Evolutionary conservation across 371 early-diverging fungal genomes (phyloP).

Genomic region (Mortierella sp.): DNA sequence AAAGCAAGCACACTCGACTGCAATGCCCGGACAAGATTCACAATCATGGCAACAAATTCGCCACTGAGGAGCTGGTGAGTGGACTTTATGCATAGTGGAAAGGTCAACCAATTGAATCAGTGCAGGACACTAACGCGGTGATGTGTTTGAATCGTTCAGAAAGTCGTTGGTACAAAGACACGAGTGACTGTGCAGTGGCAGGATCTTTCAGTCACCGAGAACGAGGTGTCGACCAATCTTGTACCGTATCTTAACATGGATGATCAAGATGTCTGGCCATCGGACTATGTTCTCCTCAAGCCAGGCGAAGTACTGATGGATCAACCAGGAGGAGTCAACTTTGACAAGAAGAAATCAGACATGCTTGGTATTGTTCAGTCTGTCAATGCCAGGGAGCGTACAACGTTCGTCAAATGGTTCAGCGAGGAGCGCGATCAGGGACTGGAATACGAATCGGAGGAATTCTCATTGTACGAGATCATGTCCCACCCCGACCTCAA

Average conservation of each 20-base stretch:
- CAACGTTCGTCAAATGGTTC: slow-evolving; percentile 57
- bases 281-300: slow-evolving; percentile 54
- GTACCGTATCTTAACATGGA: slow-evolving; percentile 59
- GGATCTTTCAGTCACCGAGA: slow-evolving; percentile 48
- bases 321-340: slow-evolving; percentile 38
- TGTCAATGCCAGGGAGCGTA: slow-evolving; percentile 54
- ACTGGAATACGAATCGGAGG: slow-evolving; percentile 37
- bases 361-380: slow-evolving; percentile 56
- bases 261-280: slow-evolving; percentile 63
- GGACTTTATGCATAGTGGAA: no score
- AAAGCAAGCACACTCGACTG: slow-evolving; percentile 35
- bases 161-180: slow-evolving; percentile 55
- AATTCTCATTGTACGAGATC: slow-evolving; percentile 47
- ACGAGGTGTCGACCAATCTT: slow-evolving; percentile 45
- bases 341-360: slow-evolving; percentile 48
- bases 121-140: background rate
- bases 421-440: slow-evolving; percentile 53
- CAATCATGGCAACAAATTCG: slow-evolving; percentile 32
- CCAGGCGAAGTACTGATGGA: slow-evolving; percentile 46
- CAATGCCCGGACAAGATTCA: slow-evolving; percentile 34
- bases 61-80: slow-evolving; percentile 49
- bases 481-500: slow-evolving; percentile 54
- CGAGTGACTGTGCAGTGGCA: slow-evolving; percentile 60
- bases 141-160: slow-evolving; percentile 11
- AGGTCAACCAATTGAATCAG: no score